These are phyloP conservation scores for Pyropia haitanensis DNA, from an alignment of 23 red algal species.

Conservation along the genomic window DNA sequence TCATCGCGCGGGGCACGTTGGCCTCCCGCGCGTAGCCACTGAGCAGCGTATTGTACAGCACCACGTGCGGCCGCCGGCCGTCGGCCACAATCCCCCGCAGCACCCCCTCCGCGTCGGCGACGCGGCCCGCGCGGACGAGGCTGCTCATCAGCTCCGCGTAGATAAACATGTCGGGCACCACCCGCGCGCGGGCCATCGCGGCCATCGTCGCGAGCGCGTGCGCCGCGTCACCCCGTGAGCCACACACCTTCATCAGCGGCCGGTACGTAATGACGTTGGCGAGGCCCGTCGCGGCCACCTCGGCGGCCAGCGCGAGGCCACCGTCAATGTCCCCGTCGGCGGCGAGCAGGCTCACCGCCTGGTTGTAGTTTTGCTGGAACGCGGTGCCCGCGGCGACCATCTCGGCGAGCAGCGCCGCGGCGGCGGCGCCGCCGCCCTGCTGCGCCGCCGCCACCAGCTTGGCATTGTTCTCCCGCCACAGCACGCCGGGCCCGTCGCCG, in stretches of 20 bases:
- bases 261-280: slow-evolving; percentile 64
- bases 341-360: slow-evolving; percentile 45
- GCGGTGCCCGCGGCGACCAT: slow-evolving; percentile 39
- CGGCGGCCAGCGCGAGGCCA: slow-evolving; percentile 35
- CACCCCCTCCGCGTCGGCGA: slow-evolving; percentile 26
- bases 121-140: slow-evolving; percentile 19
- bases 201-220: slow-evolving; percentile 28
- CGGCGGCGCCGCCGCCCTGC: slow-evolving; percentile 16
- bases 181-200: slow-evolving; percentile 18
- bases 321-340: slow-evolving; percentile 22
- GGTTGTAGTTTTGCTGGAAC: slow-evolving; percentile 52
- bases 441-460: slow-evolving; percentile 16
- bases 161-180: slow-evolving; percentile 59
- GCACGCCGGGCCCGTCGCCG: not conserved
- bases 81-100: slow-evolving; percentile 8
- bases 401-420: slow-evolving; percentile 26
- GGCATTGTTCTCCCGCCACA: slow-evolving; percentile 32
- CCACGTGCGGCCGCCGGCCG: slow-evolving; percentile 39
- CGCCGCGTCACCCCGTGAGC: slow-evolving; percentile 23
- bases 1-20: slow-evolving; percentile 21
- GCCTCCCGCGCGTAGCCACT: slow-evolving; percentile 42
- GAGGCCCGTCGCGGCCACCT: slow-evolving; percentile 19
- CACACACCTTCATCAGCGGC: slow-evolving; percentile 61
- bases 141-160: slow-evolving; percentile 61
- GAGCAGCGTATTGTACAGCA: slow-evolving; percentile 59